A percentile compares a stretch with the other conserved stretches of the same genome.
Evolutionary conservation across 1,139 yeast species (phyloP).

Genomic region (Taphrina sp.): DNA sequence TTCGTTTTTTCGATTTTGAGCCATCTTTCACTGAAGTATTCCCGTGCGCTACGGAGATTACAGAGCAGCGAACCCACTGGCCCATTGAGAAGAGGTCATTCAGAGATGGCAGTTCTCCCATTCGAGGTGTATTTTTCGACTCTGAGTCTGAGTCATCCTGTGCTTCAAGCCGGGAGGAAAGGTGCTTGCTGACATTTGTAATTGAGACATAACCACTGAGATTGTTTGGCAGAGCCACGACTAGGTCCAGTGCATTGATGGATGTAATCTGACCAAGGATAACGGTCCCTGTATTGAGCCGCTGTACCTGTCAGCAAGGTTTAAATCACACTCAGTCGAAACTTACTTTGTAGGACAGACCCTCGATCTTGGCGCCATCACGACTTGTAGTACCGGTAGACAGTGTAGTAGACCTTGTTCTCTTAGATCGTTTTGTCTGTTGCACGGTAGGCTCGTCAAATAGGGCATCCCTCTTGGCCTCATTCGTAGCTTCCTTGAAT

Average conservation of each 20-base stretch:
- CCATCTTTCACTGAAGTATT: slow-evolving; percentile 33
- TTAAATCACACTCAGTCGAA: too few relatives aligned
- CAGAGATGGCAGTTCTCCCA: slow-evolving; percentile 56
- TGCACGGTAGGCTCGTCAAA: slow-evolving; percentile 52
- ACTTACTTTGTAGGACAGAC: slow-evolving; percentile 58
- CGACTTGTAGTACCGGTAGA: slow-evolving; percentile 37
- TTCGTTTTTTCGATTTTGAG: slow-evolving; percentile 52
- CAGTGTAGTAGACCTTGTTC: slow-evolving; percentile 27
- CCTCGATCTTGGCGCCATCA: slow-evolving; percentile 52
- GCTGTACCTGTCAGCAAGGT: too few relatives aligned
- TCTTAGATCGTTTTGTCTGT: slow-evolving; percentile 11
- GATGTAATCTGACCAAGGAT: slow-evolving; percentile 72
- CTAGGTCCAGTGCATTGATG: slow-evolving; percentile 62
- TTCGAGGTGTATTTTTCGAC: slow-evolving; percentile 43
- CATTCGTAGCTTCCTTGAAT: slow-evolving; percentile 86
- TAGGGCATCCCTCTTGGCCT: slow-evolving; percentile 82
- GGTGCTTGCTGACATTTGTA: slow-evolving; percentile 65
- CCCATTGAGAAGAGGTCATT: slow-evolving; percentile 61
- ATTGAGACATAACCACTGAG: slow-evolving; percentile 77
- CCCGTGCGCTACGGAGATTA: slow-evolving; percentile 43
- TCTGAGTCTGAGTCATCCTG: slow-evolving; percentile 51
- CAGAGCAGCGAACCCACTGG: slow-evolving; percentile 81
- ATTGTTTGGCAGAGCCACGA: slow-evolving; percentile 76
- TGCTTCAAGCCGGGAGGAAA: slow-evolving; percentile 58
- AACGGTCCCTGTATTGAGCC: slow-evolving; percentile 54